These are phyloP conservation scores for Hirsutella rhossiliensis DNA, from an alignment of 2,329 filamentous ascomycete species.

Conservation along the genomic window DNA sequence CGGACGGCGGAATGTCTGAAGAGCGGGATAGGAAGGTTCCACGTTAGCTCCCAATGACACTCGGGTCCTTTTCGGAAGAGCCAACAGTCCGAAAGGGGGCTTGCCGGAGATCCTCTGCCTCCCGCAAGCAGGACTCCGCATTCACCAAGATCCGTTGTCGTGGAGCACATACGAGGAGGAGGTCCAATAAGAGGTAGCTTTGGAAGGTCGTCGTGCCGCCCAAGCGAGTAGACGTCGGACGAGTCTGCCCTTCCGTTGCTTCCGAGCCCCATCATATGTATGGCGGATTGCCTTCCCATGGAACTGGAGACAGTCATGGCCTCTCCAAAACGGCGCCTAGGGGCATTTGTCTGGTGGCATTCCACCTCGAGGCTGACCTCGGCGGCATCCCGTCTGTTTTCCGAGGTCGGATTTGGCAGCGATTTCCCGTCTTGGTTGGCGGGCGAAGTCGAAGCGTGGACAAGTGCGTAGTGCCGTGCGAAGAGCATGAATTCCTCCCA, in stretches of 20 bases:
- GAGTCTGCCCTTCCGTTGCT: slow-evolving; percentile 32
- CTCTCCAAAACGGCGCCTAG: slow-evolving; percentile 48
- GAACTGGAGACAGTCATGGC: slow-evolving; percentile 27
- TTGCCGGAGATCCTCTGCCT: slow-evolving; percentile 65
- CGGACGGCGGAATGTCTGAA: slow-evolving; percentile 61
- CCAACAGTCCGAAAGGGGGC: slow-evolving; percentile 65
- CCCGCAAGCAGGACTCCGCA: slow-evolving; percentile 56
- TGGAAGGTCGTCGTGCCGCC: slow-evolving; percentile 7
- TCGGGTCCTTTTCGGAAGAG: slow-evolving; percentile 40
- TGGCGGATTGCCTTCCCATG: slow-evolving; percentile 30
- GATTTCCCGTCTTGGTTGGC: background rate
- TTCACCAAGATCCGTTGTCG: slow-evolving; percentile 52
- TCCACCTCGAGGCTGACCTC: slow-evolving; percentile 4
- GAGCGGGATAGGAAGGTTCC: slow-evolving; percentile 55
- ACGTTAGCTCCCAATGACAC: slow-evolving; percentile 47
- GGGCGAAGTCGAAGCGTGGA: slow-evolving; percentile 37
- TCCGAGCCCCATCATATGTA: slow-evolving; percentile 31
- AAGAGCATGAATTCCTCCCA: slow-evolving; percentile 92
- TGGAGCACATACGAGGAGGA: slow-evolving; percentile 56
- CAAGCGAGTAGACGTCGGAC: slow-evolving; percentile 34
- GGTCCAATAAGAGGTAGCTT: slow-evolving; percentile 18
- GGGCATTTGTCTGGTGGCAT: slow-evolving; percentile 6
- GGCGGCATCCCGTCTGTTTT: too few species aligned
- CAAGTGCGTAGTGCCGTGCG: slow-evolving; percentile 70
- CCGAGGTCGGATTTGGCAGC: too few species aligned